Conservation (phyloP, 2,329 filamentous ascomycete species). For the Ilyonectria mors-panacis region DNA sequence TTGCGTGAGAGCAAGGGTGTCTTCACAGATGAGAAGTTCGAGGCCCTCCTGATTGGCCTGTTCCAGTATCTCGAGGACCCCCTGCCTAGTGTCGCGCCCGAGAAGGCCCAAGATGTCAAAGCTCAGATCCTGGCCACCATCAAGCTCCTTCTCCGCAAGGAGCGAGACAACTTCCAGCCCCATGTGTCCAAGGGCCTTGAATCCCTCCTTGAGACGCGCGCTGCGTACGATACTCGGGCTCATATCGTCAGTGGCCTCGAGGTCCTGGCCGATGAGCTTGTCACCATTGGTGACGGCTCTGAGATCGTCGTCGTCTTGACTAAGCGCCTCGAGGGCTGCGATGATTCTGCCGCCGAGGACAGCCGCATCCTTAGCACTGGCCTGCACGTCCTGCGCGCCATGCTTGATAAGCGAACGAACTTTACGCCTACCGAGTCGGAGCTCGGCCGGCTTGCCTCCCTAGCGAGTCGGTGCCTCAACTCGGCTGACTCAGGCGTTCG, state of each 20-base stretch:
- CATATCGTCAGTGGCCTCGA: conserved; percentile 84
- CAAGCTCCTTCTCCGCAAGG: conserved; percentile 78
- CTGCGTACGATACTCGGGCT: conserved; percentile 76
- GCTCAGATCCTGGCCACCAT: conserved; percentile 82
- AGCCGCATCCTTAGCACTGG: conserved; percentile 73
- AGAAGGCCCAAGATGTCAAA: conserved; percentile 81
- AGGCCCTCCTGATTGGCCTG: conserved; percentile 75
- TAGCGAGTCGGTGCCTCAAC: conserved; percentile 72
- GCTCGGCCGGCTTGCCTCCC: conserved; percentile 64
- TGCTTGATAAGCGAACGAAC: conserved; percentile 65
- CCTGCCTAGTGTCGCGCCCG: conserved; percentile 66
- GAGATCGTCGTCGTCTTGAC: conserved; percentile 72
- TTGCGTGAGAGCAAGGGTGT: conserved; percentile 76
- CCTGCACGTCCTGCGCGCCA: conserved; percentile 72
- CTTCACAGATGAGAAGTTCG: conserved; percentile 78
- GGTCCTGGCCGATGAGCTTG: conserved; percentile 80
- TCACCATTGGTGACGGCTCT: conserved; percentile 73
- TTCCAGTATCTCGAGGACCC: conserved; percentile 81
- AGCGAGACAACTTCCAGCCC: conserved; percentile 75
- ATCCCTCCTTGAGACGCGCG: conserved; percentile 75
- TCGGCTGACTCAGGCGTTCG: conserved; percentile 74
- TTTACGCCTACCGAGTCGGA: conserved; percentile 68
- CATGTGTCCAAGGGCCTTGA: conserved; percentile 79
- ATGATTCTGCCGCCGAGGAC: conserved; percentile 61
- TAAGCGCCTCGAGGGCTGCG: conserved; percentile 59